Conservation (phyloP, 768 basidiomycete genomes). For the Krasilnikovozyma curviuscula region DNA sequence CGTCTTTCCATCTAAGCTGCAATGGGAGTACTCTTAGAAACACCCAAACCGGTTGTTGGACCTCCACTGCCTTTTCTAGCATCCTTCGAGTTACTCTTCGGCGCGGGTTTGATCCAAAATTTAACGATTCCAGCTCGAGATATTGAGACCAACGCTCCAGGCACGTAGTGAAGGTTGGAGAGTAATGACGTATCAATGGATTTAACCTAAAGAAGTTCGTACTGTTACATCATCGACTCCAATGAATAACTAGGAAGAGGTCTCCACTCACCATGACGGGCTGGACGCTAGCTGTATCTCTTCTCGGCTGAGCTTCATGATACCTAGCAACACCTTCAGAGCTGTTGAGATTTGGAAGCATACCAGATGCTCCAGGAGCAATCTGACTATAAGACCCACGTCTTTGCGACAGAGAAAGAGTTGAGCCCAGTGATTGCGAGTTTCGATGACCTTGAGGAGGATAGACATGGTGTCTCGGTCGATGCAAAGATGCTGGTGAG, state of each 20-base stretch:
- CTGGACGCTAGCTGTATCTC: conserved; percentile 74
- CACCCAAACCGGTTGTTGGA: too few relatives aligned
- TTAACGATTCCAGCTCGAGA: conserved; percentile 58
- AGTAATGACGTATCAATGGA: conserved; percentile 62
- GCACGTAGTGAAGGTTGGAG: conserved; percentile 54
- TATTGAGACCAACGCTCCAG: conserved; percentile 56
- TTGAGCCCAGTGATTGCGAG: conserved; percentile 58
- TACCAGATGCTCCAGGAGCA: conserved; percentile 27
- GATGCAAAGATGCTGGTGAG: conserved; percentile 70
- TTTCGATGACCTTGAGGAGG: conserved; percentile 37
- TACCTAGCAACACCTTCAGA: conserved; percentile 26
- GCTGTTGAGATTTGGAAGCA: conserved; percentile 21
- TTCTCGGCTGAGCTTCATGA: conserved; percentile 75
- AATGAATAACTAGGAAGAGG: background rate
- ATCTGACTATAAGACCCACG: too few relatives aligned
- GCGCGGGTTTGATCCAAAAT: conserved; percentile 39
- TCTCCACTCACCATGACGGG: conserved; percentile 52
- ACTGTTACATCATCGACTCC: background rate
- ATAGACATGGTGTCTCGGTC: conserved; percentile 40
- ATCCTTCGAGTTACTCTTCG: background rate
- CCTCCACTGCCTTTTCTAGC: too few relatives aligned
- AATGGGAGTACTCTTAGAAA: too few relatives aligned
- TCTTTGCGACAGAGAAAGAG: conserved; percentile 39
- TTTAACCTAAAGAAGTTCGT: conserved; percentile 40
- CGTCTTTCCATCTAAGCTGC: too few relatives aligned